Evolutionary conservation across 345 rosid genomes (phyloP).

Genomic region (Rhodamnia argentea): DNA sequence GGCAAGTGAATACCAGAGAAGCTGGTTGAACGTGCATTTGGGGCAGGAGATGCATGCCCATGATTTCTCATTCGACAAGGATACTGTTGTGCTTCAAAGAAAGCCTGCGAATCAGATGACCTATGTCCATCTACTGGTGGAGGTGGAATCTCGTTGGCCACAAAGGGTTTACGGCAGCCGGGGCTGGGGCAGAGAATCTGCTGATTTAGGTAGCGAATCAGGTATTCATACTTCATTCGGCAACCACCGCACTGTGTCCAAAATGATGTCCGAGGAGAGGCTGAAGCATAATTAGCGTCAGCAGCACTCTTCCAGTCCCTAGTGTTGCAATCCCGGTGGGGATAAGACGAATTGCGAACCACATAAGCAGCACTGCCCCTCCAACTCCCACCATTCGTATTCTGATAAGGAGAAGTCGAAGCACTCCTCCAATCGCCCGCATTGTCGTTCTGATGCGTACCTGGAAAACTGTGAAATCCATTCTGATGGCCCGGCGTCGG

Average conservation of each 20-base stretch:
- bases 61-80: neutral
- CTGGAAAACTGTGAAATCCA: neutral
- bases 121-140: conserved; percentile 16
- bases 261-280: conserved; percentile 12
- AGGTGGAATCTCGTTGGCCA: conserved; percentile 24
- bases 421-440: neutral
- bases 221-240: conserved; percentile 28
- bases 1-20: neutral
- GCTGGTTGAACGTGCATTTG: neutral
- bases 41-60: neutral
- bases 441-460: neutral
- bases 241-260: conserved; percentile 43
- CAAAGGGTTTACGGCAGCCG: conserved; percentile 26
- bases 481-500: conserved; percentile 7
- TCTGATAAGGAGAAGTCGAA: neutral
- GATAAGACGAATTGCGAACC: neutral
- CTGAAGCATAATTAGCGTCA: conserved; percentile 1
- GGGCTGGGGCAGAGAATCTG: conserved; percentile 25
- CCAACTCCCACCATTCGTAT: neutral
- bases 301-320: conserved; percentile 5
- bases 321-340: neutral
- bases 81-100: neutral
- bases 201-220: conserved; percentile 10
- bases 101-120: neutral
- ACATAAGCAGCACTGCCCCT: neutral